Base-by-base conservation (phyloP, 2,329 filamentous ascomycete genomes). In the Talaromyces sp. region DNA sequence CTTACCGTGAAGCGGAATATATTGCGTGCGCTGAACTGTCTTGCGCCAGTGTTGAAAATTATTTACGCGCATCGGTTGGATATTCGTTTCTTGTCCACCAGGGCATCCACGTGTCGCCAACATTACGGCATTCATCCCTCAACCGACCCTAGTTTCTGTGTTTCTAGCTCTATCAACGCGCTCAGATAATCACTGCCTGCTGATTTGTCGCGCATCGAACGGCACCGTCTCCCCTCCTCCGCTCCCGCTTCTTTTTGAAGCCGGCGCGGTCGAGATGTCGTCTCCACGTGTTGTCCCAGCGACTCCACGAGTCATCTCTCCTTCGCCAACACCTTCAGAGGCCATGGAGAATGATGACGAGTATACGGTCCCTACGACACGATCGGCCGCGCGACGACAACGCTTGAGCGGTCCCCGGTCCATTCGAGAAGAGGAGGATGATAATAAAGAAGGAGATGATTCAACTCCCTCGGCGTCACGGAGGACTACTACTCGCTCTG, bases 241-340 rank as follows among this genome's bases (percentile, higher is more conserved):
- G 56, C 85, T 87, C 79, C 81, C 84, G 59, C 71, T 80, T 62
- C 79, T 79, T 68, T 70, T 73, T 61, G 67, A 70, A 29, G 49
- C 49, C 13, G 66, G 62, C 67, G 31, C 66, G 56, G 59, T 65
- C 66, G 67, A 75, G 51, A 83, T 83, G 73, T 77, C 79, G 24
- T 71, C 72, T 54, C 78, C 79, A 68, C 79, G 84, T 64, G 79
- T 81, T 67, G 80, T 95, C 61, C 92, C 93, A 60, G 84, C 84
- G 60, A 95, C 89, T 31, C 59, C 59, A 60, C 88, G 91, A 70
- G 90, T 97, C 67, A 96, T 95, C 67, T 96, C 91, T 13, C 92
- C 93, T 46, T 95, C 91, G 59, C 92, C 93, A 46, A 88, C 89
- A 2, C 86, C 86, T 1, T 81, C 80, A 64, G 78, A 81, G 49